Conservation (phyloP, 78 protist species). For the Protostelium mycophagum region DNA sequence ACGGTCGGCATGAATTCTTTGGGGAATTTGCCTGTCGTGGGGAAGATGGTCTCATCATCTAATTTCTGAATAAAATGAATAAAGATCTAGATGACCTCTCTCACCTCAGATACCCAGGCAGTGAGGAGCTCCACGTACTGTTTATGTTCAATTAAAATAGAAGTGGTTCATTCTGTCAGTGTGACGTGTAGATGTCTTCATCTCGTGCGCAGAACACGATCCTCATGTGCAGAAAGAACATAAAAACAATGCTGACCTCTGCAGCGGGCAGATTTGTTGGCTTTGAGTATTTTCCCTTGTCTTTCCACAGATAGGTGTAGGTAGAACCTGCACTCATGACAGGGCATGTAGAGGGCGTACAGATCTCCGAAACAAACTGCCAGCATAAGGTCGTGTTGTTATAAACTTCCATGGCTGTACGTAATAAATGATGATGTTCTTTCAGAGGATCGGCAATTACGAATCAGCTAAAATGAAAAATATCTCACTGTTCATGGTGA, state of each 20-base stretch:
- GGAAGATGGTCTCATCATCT: not conserved
- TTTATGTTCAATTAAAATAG: no score
- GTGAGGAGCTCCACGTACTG: not conserved
- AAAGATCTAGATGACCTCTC: not conserved
- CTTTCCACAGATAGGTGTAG: not conserved
- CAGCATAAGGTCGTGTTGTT: not conserved
- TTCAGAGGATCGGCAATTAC: not conserved
- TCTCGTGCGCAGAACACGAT: no score
- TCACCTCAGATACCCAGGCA: not conserved
- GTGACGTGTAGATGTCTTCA: no score
- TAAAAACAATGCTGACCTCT: not conserved
- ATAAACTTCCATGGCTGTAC: not conserved
- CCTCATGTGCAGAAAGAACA: not conserved
- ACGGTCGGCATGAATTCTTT: not conserved
- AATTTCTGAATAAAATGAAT: not conserved
- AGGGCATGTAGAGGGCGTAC: not conserved
- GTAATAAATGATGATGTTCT: not conserved
- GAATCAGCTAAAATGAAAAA: no score
- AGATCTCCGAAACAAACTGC: not conserved
- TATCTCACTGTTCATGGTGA: not conserved
- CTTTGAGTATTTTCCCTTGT: not conserved
- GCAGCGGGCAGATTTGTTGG: not conserved
- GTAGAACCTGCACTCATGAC: not conserved
- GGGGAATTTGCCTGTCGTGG: not conserved
- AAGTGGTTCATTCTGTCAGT: no score